Base-by-base conservation (phyloP, 768 basidiomycete species). In the Dioszegia aurantiaca region DNA sequence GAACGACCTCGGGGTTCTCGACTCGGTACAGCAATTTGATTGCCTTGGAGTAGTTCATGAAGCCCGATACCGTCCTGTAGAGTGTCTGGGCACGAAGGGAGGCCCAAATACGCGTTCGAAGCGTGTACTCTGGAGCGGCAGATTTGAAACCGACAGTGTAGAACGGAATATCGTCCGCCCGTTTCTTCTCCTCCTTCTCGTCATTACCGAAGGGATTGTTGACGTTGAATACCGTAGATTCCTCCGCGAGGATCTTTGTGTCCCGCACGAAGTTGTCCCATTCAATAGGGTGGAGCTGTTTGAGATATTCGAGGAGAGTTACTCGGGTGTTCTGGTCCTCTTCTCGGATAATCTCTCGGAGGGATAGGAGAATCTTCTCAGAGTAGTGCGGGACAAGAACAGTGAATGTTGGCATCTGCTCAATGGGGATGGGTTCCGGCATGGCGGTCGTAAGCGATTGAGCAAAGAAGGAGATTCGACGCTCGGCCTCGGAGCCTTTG, bases 221-320 rank as follows among this genome's bases (percentile, higher is more conserved):
- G 17, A 88, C 90, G 44, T 67, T 63, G 77, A 86, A 91, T 82
- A 87, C 83, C 30, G 87, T 84, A 2, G 90, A 89, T 74, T 99
- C 95, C 75, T 97, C 92, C 0, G 95, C 93, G 36, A 99, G 83
- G 66, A 99, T 99, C 82, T 92, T 98, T 72, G 95, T 99, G 75
- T 99, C 95, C 81, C 91, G 92, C 68, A 99, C 95, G 63, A 99
- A 98, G 77, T 99, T 98, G 78, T 94, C 90, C 95, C 95, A 99
- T 76, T 99, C 95, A 68, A 98, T 81, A 3, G 92, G 89, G 74
- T 99, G 95, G 37, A 99, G 84, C 74, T 98, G 95, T 78, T 99
- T 99, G 68, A 99, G 82, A 79, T 98, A 99, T 78, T 97, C 95
- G 40, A 99, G 81, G 27, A 98, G 85, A 24, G 95, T 98, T 59